Conservation (phyloP, 306 rosid genomes). For the Canavalia ensiformis region DNA sequence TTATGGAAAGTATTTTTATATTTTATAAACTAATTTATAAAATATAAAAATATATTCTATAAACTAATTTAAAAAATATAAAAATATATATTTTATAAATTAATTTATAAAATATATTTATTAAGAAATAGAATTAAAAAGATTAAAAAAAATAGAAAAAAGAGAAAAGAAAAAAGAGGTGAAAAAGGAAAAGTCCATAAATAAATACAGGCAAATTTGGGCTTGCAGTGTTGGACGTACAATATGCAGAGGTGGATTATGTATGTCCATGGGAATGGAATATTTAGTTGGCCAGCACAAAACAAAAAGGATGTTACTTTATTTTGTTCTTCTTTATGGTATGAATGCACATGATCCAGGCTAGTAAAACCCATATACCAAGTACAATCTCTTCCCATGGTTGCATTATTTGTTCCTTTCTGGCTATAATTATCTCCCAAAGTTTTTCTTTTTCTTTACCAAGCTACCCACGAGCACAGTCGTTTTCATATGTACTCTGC, state of each 20-base stretch:
- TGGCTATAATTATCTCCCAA: not conserved
- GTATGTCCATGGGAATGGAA: constrained; percentile 36
- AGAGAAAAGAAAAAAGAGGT: too few relatives aligned
- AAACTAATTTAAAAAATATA: too few relatives aligned
- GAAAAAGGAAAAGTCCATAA: too few relatives aligned
- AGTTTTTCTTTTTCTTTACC: not conserved
- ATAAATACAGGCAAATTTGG: constrained; percentile 14
- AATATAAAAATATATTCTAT: too few relatives aligned
- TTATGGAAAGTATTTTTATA: too few relatives aligned
- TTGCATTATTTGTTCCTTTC: constrained; percentile 3
- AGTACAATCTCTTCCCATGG: not conserved
- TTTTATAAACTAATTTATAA: too few relatives aligned
- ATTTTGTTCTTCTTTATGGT: constrained; percentile 25
- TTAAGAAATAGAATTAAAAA: too few relatives aligned
- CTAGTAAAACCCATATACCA: not conserved
- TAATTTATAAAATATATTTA: too few relatives aligned
- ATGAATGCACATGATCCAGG: constrained; percentile 33
- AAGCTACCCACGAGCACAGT: not conserved
- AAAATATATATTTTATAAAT: too few relatives aligned
- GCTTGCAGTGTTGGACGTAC: constrained; percentile 5
- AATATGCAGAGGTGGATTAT: constrained; percentile 31
- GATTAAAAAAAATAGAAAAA: too few relatives aligned
- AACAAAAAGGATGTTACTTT: constrained; percentile 50
- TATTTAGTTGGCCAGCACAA: constrained; percentile 40
- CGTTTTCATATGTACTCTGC: not conserved